phyloP scores from a whole-genome alignment of 257 asterid genomes.

The Ballota nigra region DNA sequence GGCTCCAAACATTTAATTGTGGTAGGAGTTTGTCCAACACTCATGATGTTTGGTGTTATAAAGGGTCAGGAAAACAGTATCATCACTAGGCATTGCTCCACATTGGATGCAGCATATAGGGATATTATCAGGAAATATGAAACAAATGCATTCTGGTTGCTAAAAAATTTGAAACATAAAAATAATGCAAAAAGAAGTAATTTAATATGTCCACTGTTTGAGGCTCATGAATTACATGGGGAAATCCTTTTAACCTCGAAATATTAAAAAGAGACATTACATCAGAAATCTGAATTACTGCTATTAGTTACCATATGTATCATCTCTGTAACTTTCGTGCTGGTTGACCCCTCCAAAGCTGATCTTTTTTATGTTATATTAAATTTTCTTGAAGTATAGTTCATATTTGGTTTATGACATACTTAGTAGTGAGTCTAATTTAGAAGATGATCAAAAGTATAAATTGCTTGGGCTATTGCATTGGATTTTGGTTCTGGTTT shows the following conservation, averaged over 20 bases:
- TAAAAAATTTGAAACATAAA: neutral
- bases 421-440: too few species aligned
- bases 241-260: too few species aligned
- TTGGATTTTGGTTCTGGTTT: too few species aligned
- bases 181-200: too few species aligned
- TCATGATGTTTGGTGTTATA: neutral
- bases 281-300: neutral
- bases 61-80: neutral
- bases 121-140: neutral
- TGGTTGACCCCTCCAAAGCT: neutral
- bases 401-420: too few species aligned
- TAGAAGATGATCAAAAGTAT: too few species aligned
- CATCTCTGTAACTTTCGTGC: neutral
- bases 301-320: neutral
- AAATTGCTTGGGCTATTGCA: too few species aligned
- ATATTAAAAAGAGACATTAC: neutral
- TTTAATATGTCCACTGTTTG: too few species aligned
- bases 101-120: neutral
- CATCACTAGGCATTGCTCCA: neutral
- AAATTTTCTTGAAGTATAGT: too few species aligned
- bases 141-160: neutral
- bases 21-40: neutral
- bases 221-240: too few species aligned
- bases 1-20: neutral
- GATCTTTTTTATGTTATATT: neutral